Conservation (phyloP, 23 red algal genomes). For the Pyropia yezoensis region DNA sequence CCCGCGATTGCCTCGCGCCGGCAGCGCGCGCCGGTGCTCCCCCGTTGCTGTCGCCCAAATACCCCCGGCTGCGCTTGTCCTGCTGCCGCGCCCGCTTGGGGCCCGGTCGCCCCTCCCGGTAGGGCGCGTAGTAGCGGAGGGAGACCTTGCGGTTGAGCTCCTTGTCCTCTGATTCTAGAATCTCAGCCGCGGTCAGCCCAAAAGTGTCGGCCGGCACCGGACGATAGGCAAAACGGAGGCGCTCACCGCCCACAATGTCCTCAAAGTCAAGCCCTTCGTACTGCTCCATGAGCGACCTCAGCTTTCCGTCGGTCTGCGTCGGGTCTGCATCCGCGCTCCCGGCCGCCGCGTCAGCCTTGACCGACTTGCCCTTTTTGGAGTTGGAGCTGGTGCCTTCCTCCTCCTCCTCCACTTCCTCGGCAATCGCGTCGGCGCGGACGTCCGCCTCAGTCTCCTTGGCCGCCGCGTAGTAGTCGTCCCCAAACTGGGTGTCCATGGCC, state of each 20-base stretch:
- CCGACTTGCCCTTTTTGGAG: too few relatives aligned
- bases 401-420: too few relatives aligned
- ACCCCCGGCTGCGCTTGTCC: too few relatives aligned
- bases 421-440: too few relatives aligned
- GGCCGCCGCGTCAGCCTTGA: too few relatives aligned
- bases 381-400: too few relatives aligned
- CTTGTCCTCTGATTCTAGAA: constrained; percentile 74
- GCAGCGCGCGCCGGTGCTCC: too few relatives aligned
- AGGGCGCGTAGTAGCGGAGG: constrained; percentile 66
- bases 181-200: constrained; percentile 61
- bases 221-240: constrained; percentile 80
- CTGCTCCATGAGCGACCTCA: constrained; percentile 66
- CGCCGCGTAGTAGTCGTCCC: constrained; percentile 61
- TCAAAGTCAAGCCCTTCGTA: constrained; percentile 86
- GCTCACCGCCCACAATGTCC: constrained; percentile 60
- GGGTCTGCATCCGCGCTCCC: too few relatives aligned
- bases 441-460: constrained; percentile 10
- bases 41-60: too few relatives aligned
- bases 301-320: background rate
- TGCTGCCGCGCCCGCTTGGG: constrained; percentile 2
- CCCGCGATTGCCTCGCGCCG: too few relatives aligned
- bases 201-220: constrained; percentile 67
- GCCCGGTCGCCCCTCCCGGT: constrained; percentile 4
- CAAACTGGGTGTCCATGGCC: constrained; percentile 63
- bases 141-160: constrained; percentile 82